Base-by-base conservation (phyloP, 352 stramenopile genomes). In the Phytophthora melonis region DNA sequence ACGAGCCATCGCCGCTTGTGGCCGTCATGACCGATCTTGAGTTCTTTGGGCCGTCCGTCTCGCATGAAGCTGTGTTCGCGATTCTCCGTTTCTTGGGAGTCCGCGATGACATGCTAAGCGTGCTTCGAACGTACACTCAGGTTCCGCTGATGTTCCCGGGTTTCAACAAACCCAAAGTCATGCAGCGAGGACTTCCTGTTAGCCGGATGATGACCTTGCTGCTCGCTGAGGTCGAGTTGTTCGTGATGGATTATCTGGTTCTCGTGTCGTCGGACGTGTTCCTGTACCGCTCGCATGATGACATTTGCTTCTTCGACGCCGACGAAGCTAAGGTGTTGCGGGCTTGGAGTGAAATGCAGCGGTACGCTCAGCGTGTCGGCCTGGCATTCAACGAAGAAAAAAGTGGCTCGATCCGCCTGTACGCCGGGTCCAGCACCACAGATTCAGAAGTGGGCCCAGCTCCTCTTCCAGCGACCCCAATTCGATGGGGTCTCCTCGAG, bases 161-260 rank as follows among this genome's bases (percentile, higher is more conserved):
- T 14, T 69, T 69, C 30, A 49, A 43, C 1, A 58, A 67, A 21
- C 80, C 80, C 1, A 74, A 70, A 53, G 39, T 56, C 3, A 88
- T 84, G 76, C 25, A 69, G 32, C 78, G 81, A 58, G 82, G 82
- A 1, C 50, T 89, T 2, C 72, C 78, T 6, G 78, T 81, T 18
- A 73, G 72, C 21, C 75, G 79, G 41, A 78, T 74, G 63, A 78
- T 78, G 63, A 79, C 75, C 13, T 74, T 82, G 30, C 74, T 89
- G 23, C 72, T 84, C 25, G 70, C 74, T 3, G 81, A 89, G 63
- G 45, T 81, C 21, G 23, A 86, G 65, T 57, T 89, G 36, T 89
- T 89, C 49, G 61, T 73, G 19, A 80, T 89, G 72, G 82, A 89
- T 75, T 83, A 82, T 41, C 55, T 75, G 2, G 82, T 87, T 25